Conservation (phyloP, 129 eudicot genomes). For the Pittosporum tobira region DNA sequence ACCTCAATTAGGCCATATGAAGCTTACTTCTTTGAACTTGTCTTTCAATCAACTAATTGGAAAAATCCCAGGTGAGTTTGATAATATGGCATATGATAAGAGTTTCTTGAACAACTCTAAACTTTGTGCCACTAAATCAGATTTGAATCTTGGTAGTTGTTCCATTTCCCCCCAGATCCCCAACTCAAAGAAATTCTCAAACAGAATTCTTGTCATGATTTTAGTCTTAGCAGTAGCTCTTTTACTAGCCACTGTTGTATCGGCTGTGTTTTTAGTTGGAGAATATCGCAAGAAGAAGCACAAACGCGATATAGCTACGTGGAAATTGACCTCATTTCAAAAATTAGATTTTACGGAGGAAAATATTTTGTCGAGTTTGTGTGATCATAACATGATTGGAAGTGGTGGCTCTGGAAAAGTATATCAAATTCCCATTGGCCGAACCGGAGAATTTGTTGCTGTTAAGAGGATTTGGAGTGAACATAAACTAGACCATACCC, state of each 20-base stretch:
- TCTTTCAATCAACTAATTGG: conserved; percentile 12
- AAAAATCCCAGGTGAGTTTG: conserved; percentile 13
- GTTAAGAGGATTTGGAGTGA: conserved; percentile 23
- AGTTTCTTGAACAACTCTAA: conserved; percentile 11
- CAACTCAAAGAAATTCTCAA: background rate
- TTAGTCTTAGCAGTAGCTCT: conserved; percentile 1
- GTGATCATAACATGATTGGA: conserved; percentile 24
- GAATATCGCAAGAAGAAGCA: conserved; percentile 7
- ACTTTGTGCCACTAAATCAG: conserved; percentile 9
- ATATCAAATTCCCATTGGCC: conserved; percentile 8
- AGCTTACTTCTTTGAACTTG: conserved; percentile 12
- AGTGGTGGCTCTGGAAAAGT: conserved; percentile 32
- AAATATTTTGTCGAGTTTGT: conserved; percentile 13
- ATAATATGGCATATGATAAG: conserved; percentile 1
- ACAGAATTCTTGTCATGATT: conserved; percentile 2
- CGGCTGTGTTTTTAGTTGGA: background rate
- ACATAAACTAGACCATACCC: background rate
- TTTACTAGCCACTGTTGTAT: background rate
- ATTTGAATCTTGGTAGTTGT: background rate
- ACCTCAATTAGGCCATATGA: conserved; percentile 9
- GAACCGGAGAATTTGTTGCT: conserved; percentile 9
- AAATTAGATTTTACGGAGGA: conserved; percentile 23
- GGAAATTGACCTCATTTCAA: conserved; percentile 32
- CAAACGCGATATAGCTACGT: background rate
- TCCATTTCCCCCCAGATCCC: background rate